Evolutionary conservation across 495 filamentous ascomycete species (phyloP), one percentile per base, ranked within the genome.

Genomic region (Neurospora africana): DNA sequence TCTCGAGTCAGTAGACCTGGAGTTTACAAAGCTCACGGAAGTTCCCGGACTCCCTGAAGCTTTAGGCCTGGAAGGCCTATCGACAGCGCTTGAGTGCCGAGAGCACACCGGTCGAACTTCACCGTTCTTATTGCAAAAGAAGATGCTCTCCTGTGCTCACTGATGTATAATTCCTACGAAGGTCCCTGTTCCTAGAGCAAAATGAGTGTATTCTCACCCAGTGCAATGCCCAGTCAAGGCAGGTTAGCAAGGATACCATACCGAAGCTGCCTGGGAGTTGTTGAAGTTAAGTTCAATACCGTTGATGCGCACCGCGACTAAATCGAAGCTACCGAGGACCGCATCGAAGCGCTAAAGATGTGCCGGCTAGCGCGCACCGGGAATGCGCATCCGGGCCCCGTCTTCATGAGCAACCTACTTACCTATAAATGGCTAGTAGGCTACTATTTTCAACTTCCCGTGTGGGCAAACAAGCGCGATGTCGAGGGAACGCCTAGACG

Each of bases 1-100:
- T 23, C 21, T 27, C 2, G 0, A 13, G 5, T 0, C 3, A 2
- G 21, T 3, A 5, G 36, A 11, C n/a, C n/a, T n/a, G n/a, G n/a
- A n/a, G n/a, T n/a, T n/a, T n/a, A n/a, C n/a, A n/a, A n/a, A n/a
- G n/a, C n/a, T n/a, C n/a, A 44, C 43, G 43, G 43, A 10, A 44
- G 8, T 44, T 23, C 4, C 43, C 8, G 21, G 19, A 1, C 7
- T 47, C 9, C 2, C 3, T 10, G 8, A 11, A 11, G 6, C n/a
- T 47, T 2, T 11, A n/a, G 7, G 23, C 0, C n/a, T 4, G 1
- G 8, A 23, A 23, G n/a, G 7, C 9, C 4, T 39, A 23, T 23
- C 43, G 9, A 47, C n/a, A 47, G 1, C 43, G n/a, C n/a, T 9
- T 10, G n/a, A 0, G 9, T 3, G 10, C 9, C n/a, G 7, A n/a